A percentile compares a stretch with the other conserved stretches of the same genome.
These are phyloP conservation scores for Beauveria rudraprayagi DNA, from an alignment of 2,329 filamentous ascomycete species.

Conservation along the genomic window DNA sequence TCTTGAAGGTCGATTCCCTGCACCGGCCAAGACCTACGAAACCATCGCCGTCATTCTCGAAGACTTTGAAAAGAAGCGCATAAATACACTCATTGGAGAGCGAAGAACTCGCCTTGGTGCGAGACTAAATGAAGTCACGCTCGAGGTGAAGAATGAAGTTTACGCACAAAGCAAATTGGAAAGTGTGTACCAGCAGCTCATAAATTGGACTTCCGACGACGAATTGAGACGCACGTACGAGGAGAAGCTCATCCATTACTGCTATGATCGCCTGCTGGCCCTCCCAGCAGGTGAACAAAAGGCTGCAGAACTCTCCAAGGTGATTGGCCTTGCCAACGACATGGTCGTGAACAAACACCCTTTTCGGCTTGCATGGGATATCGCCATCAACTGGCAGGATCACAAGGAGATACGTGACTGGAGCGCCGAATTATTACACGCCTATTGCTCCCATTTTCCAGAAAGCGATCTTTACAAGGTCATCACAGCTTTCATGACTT, in stretches of 20 bases:
- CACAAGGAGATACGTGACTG: conserved; percentile 64
- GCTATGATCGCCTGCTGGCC: conserved; percentile 68
- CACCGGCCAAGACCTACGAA: conserved; percentile 73
- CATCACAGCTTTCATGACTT: conserved; percentile 72
- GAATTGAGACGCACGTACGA: conserved; percentile 77
- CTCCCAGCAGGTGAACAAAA: conserved; percentile 60
- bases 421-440: conserved; percentile 68
- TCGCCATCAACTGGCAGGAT: conserved; percentile 85
- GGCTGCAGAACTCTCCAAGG: conserved; percentile 58
- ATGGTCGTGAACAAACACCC: conserved; percentile 97
- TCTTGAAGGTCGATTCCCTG: conserved; percentile 75
- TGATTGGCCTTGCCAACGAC: conserved; percentile 71
- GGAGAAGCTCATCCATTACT: conserved; percentile 78
- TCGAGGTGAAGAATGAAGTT: conserved; percentile 82
- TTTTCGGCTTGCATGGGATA: conserved; percentile 82
- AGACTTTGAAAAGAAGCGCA: conserved; percentile 75
- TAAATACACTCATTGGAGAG: conserved; percentile 85
- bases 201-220: conserved; percentile 87
- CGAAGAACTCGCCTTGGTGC: conserved; percentile 81
- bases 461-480: conserved; percentile 75
- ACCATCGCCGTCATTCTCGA: conserved; percentile 78
- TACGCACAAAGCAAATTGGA: conserved; percentile 70
- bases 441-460: conserved; percentile 79
- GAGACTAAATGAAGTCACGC: conserved; percentile 71
- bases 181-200: conserved; percentile 69